Evolutionary conservation across 441 rosid genomes (phyloP), one percentile per base, ranked within the genome.

Genomic region (Erysimum pusillum): DNA sequence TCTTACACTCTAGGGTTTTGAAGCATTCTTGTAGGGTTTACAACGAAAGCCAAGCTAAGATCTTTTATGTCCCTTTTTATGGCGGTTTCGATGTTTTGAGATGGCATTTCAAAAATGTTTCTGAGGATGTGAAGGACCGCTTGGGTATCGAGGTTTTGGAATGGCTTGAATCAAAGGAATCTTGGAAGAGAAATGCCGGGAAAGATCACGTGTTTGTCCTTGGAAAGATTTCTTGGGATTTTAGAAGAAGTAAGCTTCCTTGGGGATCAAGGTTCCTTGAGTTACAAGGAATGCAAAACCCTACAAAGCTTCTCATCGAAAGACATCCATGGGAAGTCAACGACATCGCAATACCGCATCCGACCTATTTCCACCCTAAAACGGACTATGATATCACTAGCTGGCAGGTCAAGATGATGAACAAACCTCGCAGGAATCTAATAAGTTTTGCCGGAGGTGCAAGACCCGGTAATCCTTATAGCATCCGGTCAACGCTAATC

Each of bases 151-250:
- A 94, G 46, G 83, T 90, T 31, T 51, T 92, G 15, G 87, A 85
- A 68, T 94, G 98, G 97, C 90, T 94, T 2, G 83, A 79, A 39
- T 79, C 90, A 28, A 86, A 62, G 35, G 74, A 74, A 20, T 14
- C 97, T 3, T 94, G 97, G 93, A 54, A n/a, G 48, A 62, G 18
- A 58, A 87, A 87, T 56, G 78, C 87, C 0, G 96, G 95, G 4
- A 87, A 82, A 76, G 97, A 94, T 82, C 95, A 94, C n/a, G 97
- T 87, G 3, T 85, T 94, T 17, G 97, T 88, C 28, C 67, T 94
- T 28, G 97, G 95, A 5, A 94, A 92, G 71, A 81, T 90, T 54
- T 86, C 98, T 22, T 92, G 97, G 97, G 98, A 94, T 87, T 94
- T 94, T 79, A 80, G 97, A 65, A 88, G 97, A 77, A 48, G 4